Percentiles rank a stretch among this genome's conserved stretches.
Conservation (phyloP, 768 basidiomycete species). For the Kwoniella mangroviensis region DNA sequence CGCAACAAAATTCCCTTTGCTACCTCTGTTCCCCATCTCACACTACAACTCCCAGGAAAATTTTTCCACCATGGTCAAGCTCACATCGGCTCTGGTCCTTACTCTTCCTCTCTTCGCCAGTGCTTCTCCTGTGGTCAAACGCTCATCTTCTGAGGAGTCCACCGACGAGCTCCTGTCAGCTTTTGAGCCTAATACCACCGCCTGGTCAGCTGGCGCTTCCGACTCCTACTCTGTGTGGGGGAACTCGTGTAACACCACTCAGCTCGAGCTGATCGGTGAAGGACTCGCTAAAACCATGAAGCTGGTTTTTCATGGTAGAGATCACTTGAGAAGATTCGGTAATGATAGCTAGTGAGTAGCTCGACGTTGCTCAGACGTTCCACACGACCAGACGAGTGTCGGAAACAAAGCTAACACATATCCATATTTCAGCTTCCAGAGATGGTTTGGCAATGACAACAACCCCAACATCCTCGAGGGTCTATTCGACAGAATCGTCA, state of each 20-base stretch:
- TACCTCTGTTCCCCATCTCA: neutral
- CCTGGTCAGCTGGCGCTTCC: constrained; percentile 10
- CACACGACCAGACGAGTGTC: no score
- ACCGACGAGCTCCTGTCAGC: neutral
- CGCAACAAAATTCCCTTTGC: neutral
- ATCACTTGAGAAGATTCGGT: constrained; percentile 29
- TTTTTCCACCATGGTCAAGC: neutral
- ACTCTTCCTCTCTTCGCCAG: constrained; percentile 2
- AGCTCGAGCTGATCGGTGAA: constrained; percentile 25
- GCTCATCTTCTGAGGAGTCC: neutral
- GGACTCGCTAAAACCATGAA: constrained; percentile 28
- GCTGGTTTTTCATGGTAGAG: constrained; percentile 25
- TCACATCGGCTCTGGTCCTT: neutral
- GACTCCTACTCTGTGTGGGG: constrained; percentile 17
- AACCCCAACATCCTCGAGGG: constrained; percentile 26
- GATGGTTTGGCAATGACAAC: constrained; percentile 30
- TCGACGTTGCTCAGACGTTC: no score
- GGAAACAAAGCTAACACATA: neutral
- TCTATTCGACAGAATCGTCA: constrained; percentile 32
- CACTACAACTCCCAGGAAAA: no score
- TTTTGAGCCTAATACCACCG: constrained; percentile 11
- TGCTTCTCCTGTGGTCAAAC: neutral
- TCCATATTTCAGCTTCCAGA: constrained; percentile 20
- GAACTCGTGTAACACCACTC: constrained; percentile 25
- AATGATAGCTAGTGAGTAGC: constrained; percentile 29